Conservation (phyloP, 78 protist genomes). For the Guillardia theta region DNA sequence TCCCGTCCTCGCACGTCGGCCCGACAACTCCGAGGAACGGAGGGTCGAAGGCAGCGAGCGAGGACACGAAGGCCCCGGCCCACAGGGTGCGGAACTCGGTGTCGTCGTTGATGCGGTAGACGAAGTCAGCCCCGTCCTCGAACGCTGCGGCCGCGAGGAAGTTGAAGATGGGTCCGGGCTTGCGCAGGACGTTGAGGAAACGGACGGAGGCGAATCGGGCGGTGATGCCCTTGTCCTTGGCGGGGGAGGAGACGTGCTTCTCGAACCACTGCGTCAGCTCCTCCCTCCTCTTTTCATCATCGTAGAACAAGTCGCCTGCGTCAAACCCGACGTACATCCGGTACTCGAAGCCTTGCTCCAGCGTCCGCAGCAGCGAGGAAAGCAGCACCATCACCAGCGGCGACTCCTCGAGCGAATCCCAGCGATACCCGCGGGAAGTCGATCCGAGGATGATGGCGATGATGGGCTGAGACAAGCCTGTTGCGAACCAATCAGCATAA, state of each 20-base stretch:
- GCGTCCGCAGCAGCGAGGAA: background rate
- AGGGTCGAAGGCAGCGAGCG: background rate
- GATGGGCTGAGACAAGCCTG: background rate
- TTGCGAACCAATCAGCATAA: background rate
- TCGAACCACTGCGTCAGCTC: background rate
- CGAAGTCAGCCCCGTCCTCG: conserved; percentile 18
- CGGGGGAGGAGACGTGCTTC: background rate
- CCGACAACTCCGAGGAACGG: conserved; percentile 32
- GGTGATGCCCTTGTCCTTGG: too few relatives aligned
- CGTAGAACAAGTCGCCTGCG: background rate
- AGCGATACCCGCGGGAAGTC: background rate
- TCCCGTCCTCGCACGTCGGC: background rate
- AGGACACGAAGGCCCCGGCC: background rate
- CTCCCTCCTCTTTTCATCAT: background rate
- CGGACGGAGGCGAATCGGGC: background rate
- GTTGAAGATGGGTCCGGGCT: conserved; percentile 37
- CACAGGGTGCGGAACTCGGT: conserved; percentile 15
- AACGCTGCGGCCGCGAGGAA: background rate
- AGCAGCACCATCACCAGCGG: background rate
- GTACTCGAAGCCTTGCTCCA: background rate
- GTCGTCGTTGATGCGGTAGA: conserved; percentile 33
- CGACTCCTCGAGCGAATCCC: background rate
- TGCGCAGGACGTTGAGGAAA: conserved; percentile 27
- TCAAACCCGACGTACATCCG: conserved; percentile 7
- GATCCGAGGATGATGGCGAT: background rate